phyloP scores from a whole-genome alignment of 345 rosid species.

The Mercurialis annua region DNA sequence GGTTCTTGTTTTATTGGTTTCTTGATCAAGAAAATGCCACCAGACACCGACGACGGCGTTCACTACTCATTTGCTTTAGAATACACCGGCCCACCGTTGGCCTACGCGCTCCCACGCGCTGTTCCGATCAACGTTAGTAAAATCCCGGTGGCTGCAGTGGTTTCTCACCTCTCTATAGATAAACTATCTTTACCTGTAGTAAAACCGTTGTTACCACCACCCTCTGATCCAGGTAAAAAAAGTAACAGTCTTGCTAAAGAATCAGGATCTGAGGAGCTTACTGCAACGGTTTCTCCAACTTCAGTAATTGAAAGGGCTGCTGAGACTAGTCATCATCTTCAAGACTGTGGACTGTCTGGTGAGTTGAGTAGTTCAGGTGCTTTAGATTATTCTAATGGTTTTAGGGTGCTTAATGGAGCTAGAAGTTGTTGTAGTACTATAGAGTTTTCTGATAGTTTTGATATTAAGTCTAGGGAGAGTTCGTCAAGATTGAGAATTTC shows the following conservation, averaged over 20 bases:
- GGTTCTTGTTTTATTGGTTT: not conserved
- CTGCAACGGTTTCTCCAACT: conserved; percentile 40
- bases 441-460: conserved; percentile 61
- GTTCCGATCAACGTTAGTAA: conserved; percentile 77
- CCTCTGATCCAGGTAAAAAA: conserved; percentile 37
- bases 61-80: conserved; percentile 80
- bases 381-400: conserved; percentile 38
- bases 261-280: conserved; percentile 16
- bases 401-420: conserved; percentile 24
- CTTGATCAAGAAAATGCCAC: conserved; percentile 11
- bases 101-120: conserved; percentile 80
- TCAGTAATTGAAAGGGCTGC: conserved; percentile 39
- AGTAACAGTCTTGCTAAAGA: conserved; percentile 34
- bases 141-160: conserved; percentile 96
- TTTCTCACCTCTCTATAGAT: conserved; percentile 57
- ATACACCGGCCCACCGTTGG: conserved; percentile 82
- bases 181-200: conserved; percentile 70
- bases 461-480: conserved; percentile 46
- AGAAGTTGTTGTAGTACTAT: conserved; percentile 37
- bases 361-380: conserved; percentile 59
- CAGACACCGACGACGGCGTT: conserved; percentile 38
- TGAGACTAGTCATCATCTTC: conserved; percentile 24
- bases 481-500: conserved; percentile 46
- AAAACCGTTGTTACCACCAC: conserved; percentile 59
- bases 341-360: conserved; percentile 47